A percentile compares a stretch with the other conserved stretches of the same genome.
phyloP scores from a whole-genome alignment of 768 basidiomycete species.

The Termitomyces sp. region DNA sequence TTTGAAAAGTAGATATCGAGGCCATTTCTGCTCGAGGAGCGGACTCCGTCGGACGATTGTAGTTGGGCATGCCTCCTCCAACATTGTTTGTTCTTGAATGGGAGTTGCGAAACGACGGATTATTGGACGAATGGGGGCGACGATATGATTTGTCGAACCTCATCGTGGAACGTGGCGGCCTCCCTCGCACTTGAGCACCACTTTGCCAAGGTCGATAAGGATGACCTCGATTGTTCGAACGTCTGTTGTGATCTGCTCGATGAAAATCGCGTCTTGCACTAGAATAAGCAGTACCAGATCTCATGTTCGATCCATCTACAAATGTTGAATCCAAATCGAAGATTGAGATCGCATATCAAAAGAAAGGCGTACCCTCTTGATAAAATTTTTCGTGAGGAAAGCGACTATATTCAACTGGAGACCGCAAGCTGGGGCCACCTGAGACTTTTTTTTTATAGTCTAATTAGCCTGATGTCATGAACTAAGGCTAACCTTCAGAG shows the following conservation, averaged over 20 bases:
- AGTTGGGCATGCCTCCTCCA: background rate
- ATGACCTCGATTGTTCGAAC: background rate
- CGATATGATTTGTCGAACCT: background rate
- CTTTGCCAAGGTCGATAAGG: background rate
- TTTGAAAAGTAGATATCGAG: background rate
- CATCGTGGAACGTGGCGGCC: background rate
- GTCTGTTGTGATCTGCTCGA: background rate
- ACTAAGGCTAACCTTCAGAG: background rate
- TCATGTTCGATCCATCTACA: background rate
- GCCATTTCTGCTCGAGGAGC: background rate
- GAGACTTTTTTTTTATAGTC: background rate
- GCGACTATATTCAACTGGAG: background rate
- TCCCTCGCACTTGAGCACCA: background rate
- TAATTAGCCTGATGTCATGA: background rate
- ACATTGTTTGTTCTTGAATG: background rate
- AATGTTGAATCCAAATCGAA: background rate
- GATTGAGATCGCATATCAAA: too few species aligned
- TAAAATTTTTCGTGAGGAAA: background rate
- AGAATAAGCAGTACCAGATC: background rate
- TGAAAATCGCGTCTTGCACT: background rate
- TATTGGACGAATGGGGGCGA: background rate
- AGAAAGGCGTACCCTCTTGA: background rate
- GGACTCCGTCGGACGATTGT: background rate
- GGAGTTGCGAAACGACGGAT: background rate
- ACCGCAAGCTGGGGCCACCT: background rate